These are phyloP conservation scores for Calonectria fujianensis DNA, from an alignment of 2,329 filamentous ascomycete species.

Conservation along the genomic window DNA sequence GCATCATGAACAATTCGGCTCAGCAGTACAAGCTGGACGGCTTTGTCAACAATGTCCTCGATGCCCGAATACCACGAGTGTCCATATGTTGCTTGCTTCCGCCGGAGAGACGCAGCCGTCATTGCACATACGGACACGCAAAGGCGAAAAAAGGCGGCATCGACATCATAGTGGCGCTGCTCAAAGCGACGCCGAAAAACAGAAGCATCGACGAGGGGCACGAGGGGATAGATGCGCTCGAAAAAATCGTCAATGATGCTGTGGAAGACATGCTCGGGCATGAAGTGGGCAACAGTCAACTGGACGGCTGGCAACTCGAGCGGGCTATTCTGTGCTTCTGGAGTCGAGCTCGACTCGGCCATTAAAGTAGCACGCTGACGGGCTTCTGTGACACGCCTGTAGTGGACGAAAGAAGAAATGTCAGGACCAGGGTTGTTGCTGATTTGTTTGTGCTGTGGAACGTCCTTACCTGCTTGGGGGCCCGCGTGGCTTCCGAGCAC, in stretches of 20 bases:
- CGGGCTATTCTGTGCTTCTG: neutral
- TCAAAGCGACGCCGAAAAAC: neutral
- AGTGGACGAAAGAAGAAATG: neutral
- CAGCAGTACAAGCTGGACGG: neutral
- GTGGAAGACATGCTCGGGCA: conserved; percentile 5
- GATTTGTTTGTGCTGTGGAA: neutral
- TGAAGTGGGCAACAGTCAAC: conserved; percentile 15
- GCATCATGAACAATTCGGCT: neutral
- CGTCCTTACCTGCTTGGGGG: conserved; percentile 15
- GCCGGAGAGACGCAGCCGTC: conserved; percentile 19
- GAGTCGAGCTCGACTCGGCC: neutral
- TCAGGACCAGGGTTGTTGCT: neutral
- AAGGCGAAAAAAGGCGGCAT: conserved; percentile 22
- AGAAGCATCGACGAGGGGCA: neutral
- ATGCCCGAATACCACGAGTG: neutral
- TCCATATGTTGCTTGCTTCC: neutral
- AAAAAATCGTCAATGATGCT: conserved; percentile 17
- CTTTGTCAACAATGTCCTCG: conserved; percentile 10
- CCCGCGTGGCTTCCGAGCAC: conserved; percentile 17
- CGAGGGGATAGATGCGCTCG: neutral
- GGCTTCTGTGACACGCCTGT: conserved; percentile 9
- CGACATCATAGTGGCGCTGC: neutral
- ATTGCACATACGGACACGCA: conserved; percentile 6
- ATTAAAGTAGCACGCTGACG: neutral
- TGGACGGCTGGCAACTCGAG: conserved; percentile 20